phyloP scores from a whole-genome alignment of 352 stramenopile genomes.

The Globisporangium cylindrosporum region DNA sequence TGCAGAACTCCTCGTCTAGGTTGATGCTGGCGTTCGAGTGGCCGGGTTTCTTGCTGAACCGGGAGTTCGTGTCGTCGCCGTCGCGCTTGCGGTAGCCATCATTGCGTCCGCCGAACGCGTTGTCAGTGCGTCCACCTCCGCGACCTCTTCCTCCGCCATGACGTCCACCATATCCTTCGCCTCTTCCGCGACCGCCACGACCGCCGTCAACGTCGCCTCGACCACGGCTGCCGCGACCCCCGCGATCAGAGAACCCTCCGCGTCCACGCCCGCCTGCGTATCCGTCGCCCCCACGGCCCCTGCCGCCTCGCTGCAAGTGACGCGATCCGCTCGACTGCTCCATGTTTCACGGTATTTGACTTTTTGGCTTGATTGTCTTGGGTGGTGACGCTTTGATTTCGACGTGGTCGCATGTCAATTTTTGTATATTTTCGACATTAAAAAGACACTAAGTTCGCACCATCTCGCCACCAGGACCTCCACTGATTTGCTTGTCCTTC shows the following conservation, averaged over 20 bases:
- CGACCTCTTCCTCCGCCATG: background rate
- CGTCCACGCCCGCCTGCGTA: conserved; percentile 1
- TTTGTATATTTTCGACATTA: conserved; percentile 2
- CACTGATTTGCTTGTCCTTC: background rate
- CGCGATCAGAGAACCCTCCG: background rate
- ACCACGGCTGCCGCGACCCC: conserved; percentile 11
- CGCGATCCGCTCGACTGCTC: conserved; percentile 7
- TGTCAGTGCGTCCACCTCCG: background rate
- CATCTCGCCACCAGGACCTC: background rate
- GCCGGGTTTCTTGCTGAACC: conserved; percentile 8
- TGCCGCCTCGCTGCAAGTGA: conserved; percentile 3
- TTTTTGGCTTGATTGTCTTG: background rate
- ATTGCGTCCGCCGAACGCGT: background rate
- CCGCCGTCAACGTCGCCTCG: conserved; percentile 11
- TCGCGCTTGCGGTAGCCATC: background rate
- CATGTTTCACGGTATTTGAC: background rate
- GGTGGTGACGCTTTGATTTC: background rate
- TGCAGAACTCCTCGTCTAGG: conserved; percentile 69
- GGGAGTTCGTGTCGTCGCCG: conserved; percentile 13
- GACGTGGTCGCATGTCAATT: no score
- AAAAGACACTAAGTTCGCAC: no score
- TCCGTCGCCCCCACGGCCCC: conserved; percentile 2
- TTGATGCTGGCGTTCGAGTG: conserved; percentile 26
- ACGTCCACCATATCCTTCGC: conserved; percentile 4
- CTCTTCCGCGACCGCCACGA: conserved; percentile 9